Percentiles rank a stretch among this genome's conserved stretches.
These are phyloP conservation scores for Pestalotiopsis sp. DNA, from an alignment of 2,329 filamentous ascomycete species.

Conservation along the genomic window DNA sequence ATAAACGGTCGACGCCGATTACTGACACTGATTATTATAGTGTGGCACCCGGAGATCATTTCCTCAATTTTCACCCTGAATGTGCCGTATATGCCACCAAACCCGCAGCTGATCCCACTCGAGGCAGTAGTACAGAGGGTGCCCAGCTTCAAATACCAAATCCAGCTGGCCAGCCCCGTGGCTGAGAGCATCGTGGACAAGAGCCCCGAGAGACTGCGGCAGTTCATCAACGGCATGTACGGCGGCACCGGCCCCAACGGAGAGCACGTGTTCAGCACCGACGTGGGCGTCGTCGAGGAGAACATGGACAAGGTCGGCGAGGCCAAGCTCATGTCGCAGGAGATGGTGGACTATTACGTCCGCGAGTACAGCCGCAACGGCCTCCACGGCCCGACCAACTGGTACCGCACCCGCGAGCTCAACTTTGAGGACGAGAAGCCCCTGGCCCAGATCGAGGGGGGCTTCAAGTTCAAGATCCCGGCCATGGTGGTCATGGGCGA, in stretches of 20 bases:
- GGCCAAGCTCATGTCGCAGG: conserved; percentile 61
- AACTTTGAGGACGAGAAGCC: conserved; percentile 77
- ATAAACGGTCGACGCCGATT: not conserved
- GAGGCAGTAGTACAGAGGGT: conserved; percentile 60
- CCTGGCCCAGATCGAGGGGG: conserved; percentile 61
- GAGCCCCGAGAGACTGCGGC: conserved; percentile 57
- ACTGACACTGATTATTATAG: not conserved
- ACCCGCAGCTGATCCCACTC: conserved; percentile 52
- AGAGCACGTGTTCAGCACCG: conserved; percentile 58
- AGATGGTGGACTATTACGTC: conserved; percentile 79
- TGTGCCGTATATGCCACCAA: conserved; percentile 69
- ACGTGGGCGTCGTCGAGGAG: conserved; percentile 65
- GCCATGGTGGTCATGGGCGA: conserved; percentile 75
- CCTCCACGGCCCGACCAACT: conserved; percentile 79
- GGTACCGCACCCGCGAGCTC: conserved; percentile 76
- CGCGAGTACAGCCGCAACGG: conserved; percentile 71
- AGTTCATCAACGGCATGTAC: conserved; percentile 73
- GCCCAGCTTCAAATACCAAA: conserved; percentile 80
- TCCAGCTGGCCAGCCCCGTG: conserved; percentile 73
- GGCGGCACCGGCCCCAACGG: conserved; percentile 63
- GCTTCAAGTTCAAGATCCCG: conserved; percentile 63
- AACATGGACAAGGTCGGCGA: conserved; percentile 58
- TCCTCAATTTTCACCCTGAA: conserved; percentile 78
- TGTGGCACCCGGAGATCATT: conserved; percentile 74
- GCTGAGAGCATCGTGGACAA: conserved; percentile 62